phyloP scores from a whole-genome alignment of 768 basidiomycete genomes.

The Pleurotus salmoneostramineus region DNA sequence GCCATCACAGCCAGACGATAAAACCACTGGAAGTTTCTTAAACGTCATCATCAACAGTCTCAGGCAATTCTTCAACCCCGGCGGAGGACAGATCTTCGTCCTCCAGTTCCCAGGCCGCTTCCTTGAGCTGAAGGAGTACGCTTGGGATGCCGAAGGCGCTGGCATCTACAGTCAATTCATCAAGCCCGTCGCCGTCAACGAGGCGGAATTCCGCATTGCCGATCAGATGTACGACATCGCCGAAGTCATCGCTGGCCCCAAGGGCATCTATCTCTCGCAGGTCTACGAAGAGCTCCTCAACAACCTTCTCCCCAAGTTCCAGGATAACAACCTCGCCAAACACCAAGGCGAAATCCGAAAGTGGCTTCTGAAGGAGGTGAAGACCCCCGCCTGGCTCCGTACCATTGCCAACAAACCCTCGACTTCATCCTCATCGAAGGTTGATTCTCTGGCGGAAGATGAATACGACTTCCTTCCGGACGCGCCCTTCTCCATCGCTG shows the following conservation, averaged over 20 bases:
- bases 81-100: slow-evolving; percentile 19
- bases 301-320: slow-evolving; percentile 19
- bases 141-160: slow-evolving; percentile 19
- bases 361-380: slow-evolving; percentile 21
- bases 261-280: slow-evolving; percentile 19
- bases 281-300: slow-evolving; percentile 22
- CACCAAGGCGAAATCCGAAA: slow-evolving; percentile 20
- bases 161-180: slow-evolving; percentile 24
- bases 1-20: not conserved
- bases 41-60: slow-evolving; percentile 13
- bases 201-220: slow-evolving; percentile 22
- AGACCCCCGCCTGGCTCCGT: too few species aligned
- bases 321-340: slow-evolving; percentile 11
- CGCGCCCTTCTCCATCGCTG: too few species aligned
- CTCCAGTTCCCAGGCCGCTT: slow-evolving; percentile 24
- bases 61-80: slow-evolving; percentile 18
- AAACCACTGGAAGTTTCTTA: slow-evolving; percentile 7
- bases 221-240: slow-evolving; percentile 22
- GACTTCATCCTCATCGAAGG: too few species aligned
- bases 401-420: too few species aligned
- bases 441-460: too few species aligned
- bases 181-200: slow-evolving; percentile 22
- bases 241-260: slow-evolving; percentile 18
- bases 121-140: slow-evolving; percentile 17
- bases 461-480: too few species aligned